phyloP scores from a whole-genome alignment of 768 basidiomycete species.

The Suillus subaureus region DNA sequence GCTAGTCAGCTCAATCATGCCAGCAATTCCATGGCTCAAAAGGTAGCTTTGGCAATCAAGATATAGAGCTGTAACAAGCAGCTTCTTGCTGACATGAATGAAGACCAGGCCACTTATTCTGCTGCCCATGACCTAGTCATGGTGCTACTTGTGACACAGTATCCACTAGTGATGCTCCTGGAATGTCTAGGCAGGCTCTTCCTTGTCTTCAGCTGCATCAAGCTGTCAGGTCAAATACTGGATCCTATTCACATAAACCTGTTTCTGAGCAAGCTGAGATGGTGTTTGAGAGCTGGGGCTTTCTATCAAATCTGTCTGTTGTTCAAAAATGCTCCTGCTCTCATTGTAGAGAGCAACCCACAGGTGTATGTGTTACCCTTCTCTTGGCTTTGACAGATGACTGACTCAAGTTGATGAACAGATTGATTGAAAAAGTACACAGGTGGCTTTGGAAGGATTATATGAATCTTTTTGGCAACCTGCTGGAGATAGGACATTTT shows the following conservation, averaged over 20 bases:
- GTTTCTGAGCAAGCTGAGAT: neutral
- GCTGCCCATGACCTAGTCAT: neutral
- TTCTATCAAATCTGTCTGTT: neutral
- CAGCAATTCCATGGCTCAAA: neutral
- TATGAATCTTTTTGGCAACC: neutral
- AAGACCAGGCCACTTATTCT: neutral
- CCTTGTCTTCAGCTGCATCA: neutral
- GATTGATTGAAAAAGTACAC: neutral
- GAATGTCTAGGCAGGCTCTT: neutral
- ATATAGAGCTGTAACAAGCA: neutral
- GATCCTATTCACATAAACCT: neutral
- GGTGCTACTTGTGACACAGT: neutral
- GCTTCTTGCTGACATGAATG: neutral
- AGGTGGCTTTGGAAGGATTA: neutral
- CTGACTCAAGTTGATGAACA: neutral
- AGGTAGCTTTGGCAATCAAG: neutral
- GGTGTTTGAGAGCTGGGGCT: neutral
- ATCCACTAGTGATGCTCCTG: neutral
- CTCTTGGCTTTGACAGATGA: neutral
- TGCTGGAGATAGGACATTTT: neutral
- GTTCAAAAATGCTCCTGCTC: neutral
- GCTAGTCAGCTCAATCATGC: neutral
- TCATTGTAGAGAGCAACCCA: neutral
- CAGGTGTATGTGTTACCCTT: neutral
- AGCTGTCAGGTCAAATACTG: neutral